Conservation (phyloP, 148 eudicot species). For the Oxyria digyna region DNA sequence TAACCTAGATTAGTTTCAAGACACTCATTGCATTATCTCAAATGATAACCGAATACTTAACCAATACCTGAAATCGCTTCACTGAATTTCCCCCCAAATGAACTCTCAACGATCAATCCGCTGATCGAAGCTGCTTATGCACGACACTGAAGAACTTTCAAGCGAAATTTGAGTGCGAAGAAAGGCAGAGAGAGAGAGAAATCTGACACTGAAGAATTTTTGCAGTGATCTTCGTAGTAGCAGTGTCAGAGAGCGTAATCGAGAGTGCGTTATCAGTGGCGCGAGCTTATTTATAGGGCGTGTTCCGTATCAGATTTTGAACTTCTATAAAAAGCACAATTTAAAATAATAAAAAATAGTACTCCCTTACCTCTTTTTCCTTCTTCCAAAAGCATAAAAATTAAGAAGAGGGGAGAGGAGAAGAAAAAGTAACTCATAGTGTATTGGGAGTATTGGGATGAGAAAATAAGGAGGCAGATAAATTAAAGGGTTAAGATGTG, state of each 20-base stretch:
- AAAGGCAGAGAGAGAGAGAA: background rate
- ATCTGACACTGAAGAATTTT: background rate
- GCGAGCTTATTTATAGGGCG: background rate
- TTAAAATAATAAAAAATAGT: too few species aligned
- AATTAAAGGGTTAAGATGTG: too few species aligned
- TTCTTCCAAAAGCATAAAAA: too few species aligned
- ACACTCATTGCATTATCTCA: background rate
- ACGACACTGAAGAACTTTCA: background rate
- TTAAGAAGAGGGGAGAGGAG: too few species aligned
- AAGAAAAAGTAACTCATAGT: too few species aligned
- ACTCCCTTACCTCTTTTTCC: too few species aligned
- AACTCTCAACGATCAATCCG: background rate
- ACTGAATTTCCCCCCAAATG: background rate
- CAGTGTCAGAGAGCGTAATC: too few species aligned
- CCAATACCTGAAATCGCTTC: background rate
- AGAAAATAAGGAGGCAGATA: too few species aligned
- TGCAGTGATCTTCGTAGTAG: too few species aligned
- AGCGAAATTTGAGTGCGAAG: background rate
- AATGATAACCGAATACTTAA: background rate
- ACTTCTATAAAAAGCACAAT: too few species aligned
- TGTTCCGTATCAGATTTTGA: background rate
- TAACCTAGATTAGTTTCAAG: background rate
- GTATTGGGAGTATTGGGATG: too few species aligned
- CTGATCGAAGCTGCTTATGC: background rate
- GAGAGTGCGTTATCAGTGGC: background rate